Base-by-base conservation (phyloP, 148 eudicot genomes). In the Fagopyrum homotropicum region DNA sequence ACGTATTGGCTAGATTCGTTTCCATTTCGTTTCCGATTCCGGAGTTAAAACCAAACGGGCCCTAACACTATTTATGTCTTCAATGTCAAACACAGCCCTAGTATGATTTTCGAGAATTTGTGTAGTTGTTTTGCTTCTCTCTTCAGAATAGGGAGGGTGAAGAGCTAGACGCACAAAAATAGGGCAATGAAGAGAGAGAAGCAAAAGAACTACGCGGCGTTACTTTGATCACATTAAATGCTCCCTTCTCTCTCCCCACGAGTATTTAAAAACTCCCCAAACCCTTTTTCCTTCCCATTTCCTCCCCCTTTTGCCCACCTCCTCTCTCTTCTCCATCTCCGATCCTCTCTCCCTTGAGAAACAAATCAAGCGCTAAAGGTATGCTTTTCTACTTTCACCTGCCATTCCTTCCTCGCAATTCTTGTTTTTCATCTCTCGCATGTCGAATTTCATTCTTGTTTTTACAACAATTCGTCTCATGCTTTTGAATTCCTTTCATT, bases 251-350 rank as follows among this genome's bases (percentile, higher is more conserved):
- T 26, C 40, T 9, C 49, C 17, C 11, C 50, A 6, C 22, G 56
- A 72, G 75, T 72, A 72, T 72, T 72, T 72, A 72, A 19, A 49
- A 72, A 29, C 75, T 52, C 75, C 56, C 57, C 46, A 66, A 66
- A 40, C 47, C 71, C 71, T 6, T 35, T 48, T 35, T 30, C 75
- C 56, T 12, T 49, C 55, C 75, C 57, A 49, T 35, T 72, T 46
- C 63, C 56, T 8, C 30, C 48, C 26, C 46, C 47, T 7, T 35
- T 45, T 30, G 50, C 70, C 40, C 4, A 35, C 9, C 64, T 12
- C 4, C 4, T 44, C 9, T 61, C 19, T 47, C 8, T 51, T 8
- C 72, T 16, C 11, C 30, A 6, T 30, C 46, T 72, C 48, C 55
- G 43, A 1, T 15, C 68, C 40, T 35, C 40, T 35, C 40, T 45